Evolutionary conservation across 2,329 filamentous ascomycete genomes (phyloP).

Genomic region (Hymenoscyphus albidus): DNA sequence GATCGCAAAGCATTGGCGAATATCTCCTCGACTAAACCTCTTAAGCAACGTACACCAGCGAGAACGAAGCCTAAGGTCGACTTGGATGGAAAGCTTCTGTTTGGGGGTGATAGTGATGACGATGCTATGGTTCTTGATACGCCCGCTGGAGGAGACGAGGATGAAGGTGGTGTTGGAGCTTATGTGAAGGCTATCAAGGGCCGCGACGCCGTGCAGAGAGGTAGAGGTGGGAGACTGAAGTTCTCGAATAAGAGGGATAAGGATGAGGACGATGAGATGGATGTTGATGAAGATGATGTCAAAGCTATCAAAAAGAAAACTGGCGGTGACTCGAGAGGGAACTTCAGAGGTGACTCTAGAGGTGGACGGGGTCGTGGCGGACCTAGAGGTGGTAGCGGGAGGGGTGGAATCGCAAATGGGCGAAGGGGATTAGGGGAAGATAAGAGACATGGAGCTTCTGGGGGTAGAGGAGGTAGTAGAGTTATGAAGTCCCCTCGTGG

Average conservation of each 20-base stretch:
- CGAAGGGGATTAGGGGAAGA: conserved; percentile 47
- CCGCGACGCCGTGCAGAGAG: conserved; percentile 61
- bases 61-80: conserved; percentile 63
- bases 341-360: conserved; percentile 35
- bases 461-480: conserved; percentile 24
- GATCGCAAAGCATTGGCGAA: conserved; percentile 85
- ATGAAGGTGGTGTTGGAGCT: conserved; percentile 57
- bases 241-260: conserved; percentile 63
- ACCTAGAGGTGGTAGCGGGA: conserved; percentile 42
- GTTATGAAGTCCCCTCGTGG: conserved; percentile 34
- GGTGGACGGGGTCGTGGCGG: conserved; percentile 35
- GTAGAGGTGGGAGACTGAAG: conserved; percentile 65
- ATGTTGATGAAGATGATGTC: conserved; percentile 46
- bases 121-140: conserved; percentile 63
- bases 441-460: conserved; percentile 28
- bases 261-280: conserved; percentile 50
- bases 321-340: conserved; percentile 30
- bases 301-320: conserved; percentile 49
- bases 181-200: conserved; percentile 68
- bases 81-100: conserved; percentile 75
- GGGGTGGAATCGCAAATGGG: conserved; percentile 45
- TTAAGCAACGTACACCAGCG: conserved; percentile 51
- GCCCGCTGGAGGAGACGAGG: conserved; percentile 39
- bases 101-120: conserved; percentile 55
- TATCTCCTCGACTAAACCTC: conserved; percentile 86